Evolutionary conservation across 768 basidiomycete genomes (phyloP), one percentile per base, ranked within the genome.

Genomic region (Collybia sp.): DNA sequence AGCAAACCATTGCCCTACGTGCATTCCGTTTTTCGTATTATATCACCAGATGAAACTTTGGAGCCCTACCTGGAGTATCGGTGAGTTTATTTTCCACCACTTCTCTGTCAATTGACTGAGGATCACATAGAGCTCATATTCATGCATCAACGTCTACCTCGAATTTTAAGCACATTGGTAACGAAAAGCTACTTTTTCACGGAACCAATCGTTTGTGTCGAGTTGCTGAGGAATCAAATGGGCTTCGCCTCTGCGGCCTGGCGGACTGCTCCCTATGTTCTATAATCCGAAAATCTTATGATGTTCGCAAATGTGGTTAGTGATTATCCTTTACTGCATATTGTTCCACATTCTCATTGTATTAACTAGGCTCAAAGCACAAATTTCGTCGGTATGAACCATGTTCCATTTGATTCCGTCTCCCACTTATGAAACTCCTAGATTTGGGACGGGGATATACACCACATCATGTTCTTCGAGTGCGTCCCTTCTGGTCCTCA

Each of bases 391-490:
- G 76, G 72, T 72, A 52, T 25, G 25, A 25, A 8, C 8, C 25
- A 4, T 25, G 8, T 25, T 25, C 25, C 25, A 48, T 33, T 33
- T 16, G n/a, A 12, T 16, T 42, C 18, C 34, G 51, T 39, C 25
- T 9, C 2, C 9, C 30, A 16, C 19, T 44, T 31, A n/a, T 15
- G 6, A 17, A 8, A 30, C 18, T 36, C 16, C n/a, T 52, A 80
- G 83, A 49, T 85, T 86, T 58, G 83, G 83, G n/a, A 70, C 68
- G 5, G 84, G 83, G 2, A 83, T 86, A 36, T 86, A 85, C 56
- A 80, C 79, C 1, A 81, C 80, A 12, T 56, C 75, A 2, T 82
- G 81, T 56, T 83, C 83, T 12, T 84, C 82, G 5, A 85, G 83
- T 83, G 53, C 40, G 74, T 64, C 15, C 37, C 15, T 36, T 40